These are phyloP conservation scores for Daldinia grandis DNA, from an alignment of 495 filamentous ascomycete species.

Conservation along the genomic window DNA sequence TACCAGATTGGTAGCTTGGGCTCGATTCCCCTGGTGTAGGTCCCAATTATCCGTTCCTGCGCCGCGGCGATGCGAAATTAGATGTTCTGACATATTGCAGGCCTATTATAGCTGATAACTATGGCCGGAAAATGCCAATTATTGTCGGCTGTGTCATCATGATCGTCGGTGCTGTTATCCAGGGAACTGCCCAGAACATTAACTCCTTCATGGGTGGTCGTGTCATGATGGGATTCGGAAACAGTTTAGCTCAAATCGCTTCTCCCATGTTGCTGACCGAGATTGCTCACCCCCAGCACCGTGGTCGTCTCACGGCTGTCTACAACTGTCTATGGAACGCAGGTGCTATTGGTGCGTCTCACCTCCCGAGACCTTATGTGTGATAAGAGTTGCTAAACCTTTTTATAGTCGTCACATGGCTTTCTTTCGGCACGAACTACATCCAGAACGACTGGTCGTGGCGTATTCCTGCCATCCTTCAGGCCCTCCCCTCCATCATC, in stretches of 20 bases:
- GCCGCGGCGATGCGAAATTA: not conserved
- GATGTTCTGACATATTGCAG: conserved; percentile 44
- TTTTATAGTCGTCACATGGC: conserved; percentile 56
- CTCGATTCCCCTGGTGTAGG: conserved; percentile 71
- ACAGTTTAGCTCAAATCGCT: conserved; percentile 66
- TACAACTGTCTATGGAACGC: conserved; percentile 74
- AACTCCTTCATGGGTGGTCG: conserved; percentile 55
- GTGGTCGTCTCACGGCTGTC: conserved; percentile 69
- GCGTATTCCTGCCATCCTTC: conserved; percentile 62
- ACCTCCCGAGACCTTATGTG: not conserved
- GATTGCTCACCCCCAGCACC: conserved; percentile 71
- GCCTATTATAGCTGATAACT: conserved; percentile 67
- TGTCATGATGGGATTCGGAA: conserved; percentile 66
- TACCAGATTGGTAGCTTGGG: conserved; percentile 72
- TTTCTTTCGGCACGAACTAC: conserved; percentile 60
- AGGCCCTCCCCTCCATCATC: conserved; percentile 59
- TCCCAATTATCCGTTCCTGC: not conserved
- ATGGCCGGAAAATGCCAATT: conserved; percentile 69
- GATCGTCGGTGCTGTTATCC: conserved; percentile 67
- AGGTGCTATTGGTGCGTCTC: conserved; percentile 56
- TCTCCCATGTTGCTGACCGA: conserved; percentile 72
- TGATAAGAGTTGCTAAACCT: conserved; percentile 26
- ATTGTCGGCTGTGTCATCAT: conserved; percentile 70
- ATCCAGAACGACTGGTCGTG: conserved; percentile 60
- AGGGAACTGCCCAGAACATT: conserved; percentile 60